Evolutionary conservation across 371 early-diverging fungal species (phyloP), one percentile per base, ranked within the genome.

Genomic region (Circinella umbellata): DNA sequence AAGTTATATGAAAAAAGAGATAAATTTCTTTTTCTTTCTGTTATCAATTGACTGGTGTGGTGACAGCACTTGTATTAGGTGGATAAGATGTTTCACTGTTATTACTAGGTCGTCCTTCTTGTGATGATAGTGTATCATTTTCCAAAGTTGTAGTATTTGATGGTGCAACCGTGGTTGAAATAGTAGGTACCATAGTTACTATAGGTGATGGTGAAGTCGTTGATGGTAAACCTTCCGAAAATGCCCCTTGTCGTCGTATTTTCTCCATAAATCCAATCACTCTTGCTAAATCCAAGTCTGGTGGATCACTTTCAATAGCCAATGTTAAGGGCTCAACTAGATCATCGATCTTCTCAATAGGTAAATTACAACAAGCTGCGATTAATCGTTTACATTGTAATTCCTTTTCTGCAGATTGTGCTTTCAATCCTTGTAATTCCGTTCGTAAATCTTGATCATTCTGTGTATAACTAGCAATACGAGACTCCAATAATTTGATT

Each of bases 261-360:
- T 75, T 81, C 66, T 81, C 83, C 88, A 88, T 88, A 60, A 86
- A 84, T 0, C 82, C 88, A 62, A 85, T 83, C 1, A 86, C 85
- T 15, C 82, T 71, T 0, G 83, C 69, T 61, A 87, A 65, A 64
- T 89, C 88, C 63, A 89, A 55, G 54, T 85, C 87, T 4, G 85
- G 83, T 2, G 86, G 85, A 67, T 94, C 93, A 57, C 87, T 89
- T 73, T 94, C 93, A 20, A 92, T 89, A 2, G 92, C 93, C 60
- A 77, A 67, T 7, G 90, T 80, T 60, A 94, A 70, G 0, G 90
- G 88, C 11, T 80, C 86, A 17, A 94, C 76, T 65, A 91, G 72
- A 39, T 77, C 82, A 61, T 90, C 92, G 0, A 94, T 89, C 60
- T 88, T 79, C 14, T 91, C 90, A 36, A 90, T 65, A 0, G 88